Percentiles rank a stretch among this genome's conserved stretches.
phyloP scores from a whole-genome alignment of 305 asterid genomes.

The Fraxinus velutina region DNA sequence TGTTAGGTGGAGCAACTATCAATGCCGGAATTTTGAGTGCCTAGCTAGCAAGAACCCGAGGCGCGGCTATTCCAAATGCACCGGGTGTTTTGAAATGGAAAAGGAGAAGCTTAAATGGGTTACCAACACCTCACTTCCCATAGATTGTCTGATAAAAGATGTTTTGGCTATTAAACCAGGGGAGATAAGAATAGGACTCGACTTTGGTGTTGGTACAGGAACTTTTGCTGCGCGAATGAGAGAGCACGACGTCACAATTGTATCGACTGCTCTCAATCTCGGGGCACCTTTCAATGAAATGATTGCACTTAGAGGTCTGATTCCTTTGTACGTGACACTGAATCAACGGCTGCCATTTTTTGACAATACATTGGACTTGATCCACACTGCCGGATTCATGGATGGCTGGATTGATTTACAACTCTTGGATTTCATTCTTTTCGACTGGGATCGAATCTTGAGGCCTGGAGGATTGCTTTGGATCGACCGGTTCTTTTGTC shows the following conservation, averaged over 20 bases:
- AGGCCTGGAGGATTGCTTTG: constrained; percentile 89
- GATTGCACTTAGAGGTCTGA: constrained; percentile 73
- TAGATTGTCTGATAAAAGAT: constrained; percentile 53
- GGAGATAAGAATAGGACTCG: constrained; percentile 73
- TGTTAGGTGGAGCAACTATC: constrained; percentile 83
- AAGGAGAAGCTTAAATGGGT: constrained; percentile 79
- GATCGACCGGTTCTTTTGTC: constrained; percentile 82
- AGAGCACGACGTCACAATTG: constrained; percentile 61
- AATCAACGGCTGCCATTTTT: constrained; percentile 88
- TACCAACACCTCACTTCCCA: constrained; percentile 31
- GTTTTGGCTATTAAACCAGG: constrained; percentile 53
- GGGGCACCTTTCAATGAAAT: constrained; percentile 85
- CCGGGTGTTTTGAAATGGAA: constrained; percentile 81
- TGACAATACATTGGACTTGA: constrained; percentile 85
- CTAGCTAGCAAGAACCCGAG: constrained; percentile 62
- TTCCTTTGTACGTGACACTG: constrained; percentile 66
- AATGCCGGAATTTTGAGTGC: constrained; percentile 68
- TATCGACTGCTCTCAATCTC: constrained; percentile 69
- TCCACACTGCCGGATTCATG: constrained; percentile 77
- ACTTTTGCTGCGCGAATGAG: constrained; percentile 85
- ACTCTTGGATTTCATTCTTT: constrained; percentile 69
- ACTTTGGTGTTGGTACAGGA: constrained; percentile 75
- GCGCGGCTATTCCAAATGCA: constrained; percentile 62
- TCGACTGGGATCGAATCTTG: constrained; percentile 82
- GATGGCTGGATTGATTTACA: constrained; percentile 87